A percentile compares a stretch with the other conserved stretches of the same genome.
These are phyloP conservation scores for Saturnispora bothae DNA, from an alignment of 805 yeast species.

Conservation along the genomic window DNA sequence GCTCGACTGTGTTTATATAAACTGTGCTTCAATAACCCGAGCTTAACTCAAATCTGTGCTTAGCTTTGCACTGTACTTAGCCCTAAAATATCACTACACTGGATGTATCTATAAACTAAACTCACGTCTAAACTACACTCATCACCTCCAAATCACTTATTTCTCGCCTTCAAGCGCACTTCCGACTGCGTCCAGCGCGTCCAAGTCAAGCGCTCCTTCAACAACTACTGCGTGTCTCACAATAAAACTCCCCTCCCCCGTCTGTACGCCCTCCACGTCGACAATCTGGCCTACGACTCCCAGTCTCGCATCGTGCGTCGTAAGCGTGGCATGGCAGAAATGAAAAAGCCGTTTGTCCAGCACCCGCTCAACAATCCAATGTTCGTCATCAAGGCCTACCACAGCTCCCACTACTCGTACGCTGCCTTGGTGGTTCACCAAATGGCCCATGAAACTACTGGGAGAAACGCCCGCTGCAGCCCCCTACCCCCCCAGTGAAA, in stretches of 20 bases:
- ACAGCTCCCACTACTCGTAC: not conserved
- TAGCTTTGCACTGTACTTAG: too few relatives aligned
- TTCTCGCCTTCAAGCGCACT: too few relatives aligned
- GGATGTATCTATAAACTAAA: too few relatives aligned
- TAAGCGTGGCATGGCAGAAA: not conserved
- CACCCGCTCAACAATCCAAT: not conserved
- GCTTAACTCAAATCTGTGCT: too few relatives aligned
- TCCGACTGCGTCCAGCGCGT: not conserved
- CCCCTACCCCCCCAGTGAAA: too few relatives aligned
- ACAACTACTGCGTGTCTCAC: constrained; percentile 1
- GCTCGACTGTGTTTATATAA: too few relatives aligned
- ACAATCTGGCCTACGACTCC: constrained; percentile 8
- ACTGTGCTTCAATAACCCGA: too few relatives aligned
- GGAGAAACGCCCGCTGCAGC: too few relatives aligned
- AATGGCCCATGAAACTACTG: not conserved
- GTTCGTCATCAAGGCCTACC: not conserved
- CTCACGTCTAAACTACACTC: too few relatives aligned
- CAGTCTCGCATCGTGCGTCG: constrained; percentile 1
- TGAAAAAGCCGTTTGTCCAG: not conserved
- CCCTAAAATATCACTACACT: too few relatives aligned
- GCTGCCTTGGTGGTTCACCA: not conserved
- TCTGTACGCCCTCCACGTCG: constrained; percentile 4
- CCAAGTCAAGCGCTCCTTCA: constrained; percentile 1
- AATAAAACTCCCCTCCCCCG: not conserved
- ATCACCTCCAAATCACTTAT: too few relatives aligned